Base-by-base conservation (phyloP, 2,329 filamentous ascomycete genomes). In the Talaromyces atroroseus region DNA sequence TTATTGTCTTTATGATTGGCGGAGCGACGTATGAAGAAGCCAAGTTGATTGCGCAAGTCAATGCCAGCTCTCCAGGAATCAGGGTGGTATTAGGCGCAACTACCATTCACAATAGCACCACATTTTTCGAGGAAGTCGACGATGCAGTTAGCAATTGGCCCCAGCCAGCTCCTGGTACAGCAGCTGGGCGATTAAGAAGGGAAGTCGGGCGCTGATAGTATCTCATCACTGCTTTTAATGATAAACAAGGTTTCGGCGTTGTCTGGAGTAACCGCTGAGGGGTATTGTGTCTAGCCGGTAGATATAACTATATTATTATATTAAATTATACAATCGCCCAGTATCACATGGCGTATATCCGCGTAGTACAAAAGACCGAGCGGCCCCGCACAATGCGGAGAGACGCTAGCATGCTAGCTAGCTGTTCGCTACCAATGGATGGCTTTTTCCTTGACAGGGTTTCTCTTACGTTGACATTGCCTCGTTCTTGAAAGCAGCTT, bases 1-100 rank as follows among this genome's bases (percentile, higher is more conserved):
- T 99, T 42, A 83, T 99, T 45, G 83, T 99, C 7, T 99, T 99
- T 68, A 92, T 99, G 67, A 80, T 96, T 23, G 94, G 94, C 5
- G 94, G 94, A 2, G 86, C 88, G 18, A 99, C 94, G 0, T 99
- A 96, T 67, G 94, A 99, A 71, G 94, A 99, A 72, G 92, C 94
- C 5, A 96, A 96, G 76, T 91, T 90, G 80, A 85, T 97, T 40
- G 90, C 94, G n/a, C 86, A 92, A 63, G 86, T 99, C 58, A 99
- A 99, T 74, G 91, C 91, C 18, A 90, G 87, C 57, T 89, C 89
- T 11, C 92, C 92, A 0, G 94, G 94, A 0, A 82, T 97, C 10
- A 83, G 94, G 55, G 86, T 99, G 3, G 91, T 97, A 11, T 76
- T 99, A 5, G 92, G 91, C 10, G 92, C 91, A 3, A 97, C 94